Conservation (phyloP, 1,284 basidiomycete species). For the Porogramme epimiltina region DNA sequence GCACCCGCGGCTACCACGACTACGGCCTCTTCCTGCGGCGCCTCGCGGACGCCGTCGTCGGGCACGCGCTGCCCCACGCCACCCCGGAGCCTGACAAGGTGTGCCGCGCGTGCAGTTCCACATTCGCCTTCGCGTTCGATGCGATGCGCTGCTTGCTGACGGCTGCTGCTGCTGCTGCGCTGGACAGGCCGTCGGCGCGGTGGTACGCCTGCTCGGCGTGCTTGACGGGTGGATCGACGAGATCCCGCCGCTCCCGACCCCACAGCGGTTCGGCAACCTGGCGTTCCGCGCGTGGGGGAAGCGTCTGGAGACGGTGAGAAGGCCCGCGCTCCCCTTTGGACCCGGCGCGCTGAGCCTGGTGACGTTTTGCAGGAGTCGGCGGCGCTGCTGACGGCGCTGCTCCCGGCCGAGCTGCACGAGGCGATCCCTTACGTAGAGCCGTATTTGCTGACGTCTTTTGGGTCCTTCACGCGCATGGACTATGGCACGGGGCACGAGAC, state of each 20-base stretch:
- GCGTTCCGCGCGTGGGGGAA: slow-evolving; percentile 90
- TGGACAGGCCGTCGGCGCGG: slow-evolving; percentile 1
- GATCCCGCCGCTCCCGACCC: slow-evolving; percentile 77
- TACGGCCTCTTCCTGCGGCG: slow-evolving; percentile 72
- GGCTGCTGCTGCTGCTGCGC: too few relatives aligned
- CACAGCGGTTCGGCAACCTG: slow-evolving; percentile 94
- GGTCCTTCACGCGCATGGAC: slow-evolving; percentile 90
- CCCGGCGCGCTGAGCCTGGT: too few relatives aligned
- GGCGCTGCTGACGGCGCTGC: slow-evolving; percentile 52
- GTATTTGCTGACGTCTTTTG: slow-evolving; percentile 86
- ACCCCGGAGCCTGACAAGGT: slow-evolving; percentile 40
- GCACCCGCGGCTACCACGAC: slow-evolving; percentile 68
- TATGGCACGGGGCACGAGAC: slow-evolving; percentile 97
- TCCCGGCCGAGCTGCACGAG: slow-evolving; percentile 46
- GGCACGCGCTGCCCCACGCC: slow-evolving; percentile 47
- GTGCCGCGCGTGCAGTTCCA: slow-evolving; percentile 12
- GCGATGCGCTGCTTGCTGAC: too few relatives aligned
- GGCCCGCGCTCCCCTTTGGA: slow-evolving; percentile 1
- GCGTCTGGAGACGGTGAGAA: slow-evolving; percentile 73
- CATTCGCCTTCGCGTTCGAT: background rate
- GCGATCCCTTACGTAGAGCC: slow-evolving; percentile 67
- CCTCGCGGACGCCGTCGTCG: slow-evolving; percentile 75
- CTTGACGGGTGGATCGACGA: slow-evolving; percentile 82
- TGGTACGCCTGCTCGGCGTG: slow-evolving; percentile 49
- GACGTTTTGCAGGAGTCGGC: slow-evolving; percentile 71